Evolutionary conservation across 345 rosid genomes (phyloP).

Genomic region (Fremontodendron californicum): DNA sequence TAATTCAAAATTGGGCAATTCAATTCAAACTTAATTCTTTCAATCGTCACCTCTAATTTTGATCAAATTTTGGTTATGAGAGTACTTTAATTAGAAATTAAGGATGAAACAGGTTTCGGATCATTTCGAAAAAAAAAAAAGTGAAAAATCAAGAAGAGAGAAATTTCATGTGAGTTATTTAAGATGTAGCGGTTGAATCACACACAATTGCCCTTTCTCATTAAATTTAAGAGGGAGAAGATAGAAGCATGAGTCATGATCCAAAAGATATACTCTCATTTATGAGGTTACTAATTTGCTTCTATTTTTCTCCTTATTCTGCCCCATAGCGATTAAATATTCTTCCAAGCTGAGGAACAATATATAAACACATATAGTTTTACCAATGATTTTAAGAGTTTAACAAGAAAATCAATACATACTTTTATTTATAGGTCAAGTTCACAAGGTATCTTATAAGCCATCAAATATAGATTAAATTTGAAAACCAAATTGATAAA

Average conservation of each 20-base stretch:
- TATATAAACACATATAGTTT: too few species aligned
- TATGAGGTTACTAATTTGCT: background rate
- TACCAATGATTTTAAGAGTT: too few species aligned
- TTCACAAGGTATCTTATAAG: too few species aligned
- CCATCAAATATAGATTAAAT: too few species aligned
- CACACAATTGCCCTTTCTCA: constrained; percentile 11
- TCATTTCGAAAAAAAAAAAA: background rate
- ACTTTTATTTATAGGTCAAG: too few species aligned
- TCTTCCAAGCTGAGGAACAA: too few species aligned
- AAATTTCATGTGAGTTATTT: constrained; percentile 22
- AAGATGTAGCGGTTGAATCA: constrained; percentile 16
- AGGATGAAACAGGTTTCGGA: background rate
- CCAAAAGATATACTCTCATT: background rate
- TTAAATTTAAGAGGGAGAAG: background rate
- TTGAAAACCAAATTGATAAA: too few species aligned
- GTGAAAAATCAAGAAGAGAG: background rate
- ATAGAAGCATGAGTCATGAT: background rate
- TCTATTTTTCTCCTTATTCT: background rate
- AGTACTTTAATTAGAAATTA: background rate
- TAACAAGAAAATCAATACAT: too few species aligned
- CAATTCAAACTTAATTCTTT: background rate
- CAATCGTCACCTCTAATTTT: background rate
- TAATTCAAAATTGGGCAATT: too few species aligned
- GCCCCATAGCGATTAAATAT: background rate
- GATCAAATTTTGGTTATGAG: background rate